Base-by-base conservation (phyloP, 129 eudicot genomes). In the Arctium lappa region DNA sequence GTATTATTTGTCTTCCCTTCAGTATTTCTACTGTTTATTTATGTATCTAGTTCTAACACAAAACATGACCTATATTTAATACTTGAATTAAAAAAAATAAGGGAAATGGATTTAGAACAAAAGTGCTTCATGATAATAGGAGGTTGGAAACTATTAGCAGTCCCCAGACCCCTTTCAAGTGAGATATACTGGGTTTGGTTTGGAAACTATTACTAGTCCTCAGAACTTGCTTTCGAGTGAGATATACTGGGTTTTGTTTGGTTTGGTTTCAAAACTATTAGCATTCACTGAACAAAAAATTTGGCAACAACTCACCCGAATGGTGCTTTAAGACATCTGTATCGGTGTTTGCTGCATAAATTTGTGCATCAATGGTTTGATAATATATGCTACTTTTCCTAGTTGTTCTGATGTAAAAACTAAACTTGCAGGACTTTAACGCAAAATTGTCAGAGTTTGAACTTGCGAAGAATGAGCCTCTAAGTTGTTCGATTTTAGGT, bases 371-470 rank as follows among this genome's bases (percentile, higher is more conserved):
- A 1, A 44, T 3, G 10, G 46, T n/a, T 40, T 40, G 46, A 40
- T 40, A 44, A 44, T 44, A 44, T 44, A 2, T 46, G 53, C 53
- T 46, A 46, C n/a, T 46, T 16, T 60, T 60, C 68, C 29, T 60
- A 4, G 18, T 44, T 44, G 8, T 16, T 60, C 2, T n/a, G 8
- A 60, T 16, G 29, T 5, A 16, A 60, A n/a, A 31, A 70, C 3
- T 33, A 66, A 56, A 76, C 65, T 32, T 86, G 87, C 92, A 95
- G 99, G 88, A 90, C 72, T 93, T 90, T 40, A 95, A 91, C 39
- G 99, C 99, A 74, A 92, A 95, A 73, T 92, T 92, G 65, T 95
- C 98, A 69, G 98, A 95, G 85, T 95, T 95, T 69, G 98, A 97
- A 72, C 91, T 95, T 38, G 98, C 97, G 1, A 95, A 93, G 87